A percentile compares a stretch with the other conserved stretches of the same genome.
Conservation (phyloP, 371 early-diverging fungal genomes). For the Rhizomucor miehei region DNA sequence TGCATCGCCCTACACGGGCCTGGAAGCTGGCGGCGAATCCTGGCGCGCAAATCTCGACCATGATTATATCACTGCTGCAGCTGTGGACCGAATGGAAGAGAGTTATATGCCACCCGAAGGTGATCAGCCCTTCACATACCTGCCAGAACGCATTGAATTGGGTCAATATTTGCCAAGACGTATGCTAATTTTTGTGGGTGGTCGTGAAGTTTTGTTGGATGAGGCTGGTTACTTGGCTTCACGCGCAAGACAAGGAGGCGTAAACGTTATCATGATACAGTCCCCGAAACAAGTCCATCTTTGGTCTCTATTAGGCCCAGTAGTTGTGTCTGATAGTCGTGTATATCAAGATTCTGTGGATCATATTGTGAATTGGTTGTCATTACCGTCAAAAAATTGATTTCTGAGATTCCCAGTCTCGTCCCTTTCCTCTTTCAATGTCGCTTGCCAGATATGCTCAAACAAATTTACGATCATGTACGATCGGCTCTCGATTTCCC, state of each 20-base stretch:
- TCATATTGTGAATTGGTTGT: slow-evolving; percentile 69
- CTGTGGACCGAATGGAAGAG: slow-evolving; percentile 34
- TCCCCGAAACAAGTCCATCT: slow-evolving; percentile 35
- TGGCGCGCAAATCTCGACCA: slow-evolving; percentile 31
- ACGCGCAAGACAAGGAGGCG: slow-evolving; percentile 26
- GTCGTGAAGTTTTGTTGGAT: slow-evolving; percentile 41
- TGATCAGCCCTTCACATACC: slow-evolving; percentile 18
- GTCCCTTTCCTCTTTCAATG: no score
- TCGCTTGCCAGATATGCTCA: no score
- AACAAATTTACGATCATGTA: no score
- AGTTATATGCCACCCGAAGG: slow-evolving; percentile 29
- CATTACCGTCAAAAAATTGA: no score
- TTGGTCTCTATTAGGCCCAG: slow-evolving; percentile 29
- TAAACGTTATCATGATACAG: slow-evolving; percentile 29
- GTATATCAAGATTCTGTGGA: slow-evolving; percentile 77
- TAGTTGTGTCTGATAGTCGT: slow-evolving; percentile 14
- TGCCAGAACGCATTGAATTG: slow-evolving; percentile 13
- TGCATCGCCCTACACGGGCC: slow-evolving; percentile 43
- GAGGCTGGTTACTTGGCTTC: slow-evolving; percentile 37
- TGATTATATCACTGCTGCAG: slow-evolving; percentile 30
- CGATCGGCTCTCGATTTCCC: no score
- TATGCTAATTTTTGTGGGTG: slow-evolving; percentile 36
- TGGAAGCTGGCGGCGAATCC: slow-evolving; percentile 40
- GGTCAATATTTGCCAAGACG: slow-evolving; percentile 23
- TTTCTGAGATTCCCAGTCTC: no score